Percentiles rank a stretch among this genome's conserved stretches.
These are phyloP conservation scores for Beauveria sp. DNA, from an alignment of 2,329 filamentous ascomycete species.

Conservation along the genomic window DNA sequence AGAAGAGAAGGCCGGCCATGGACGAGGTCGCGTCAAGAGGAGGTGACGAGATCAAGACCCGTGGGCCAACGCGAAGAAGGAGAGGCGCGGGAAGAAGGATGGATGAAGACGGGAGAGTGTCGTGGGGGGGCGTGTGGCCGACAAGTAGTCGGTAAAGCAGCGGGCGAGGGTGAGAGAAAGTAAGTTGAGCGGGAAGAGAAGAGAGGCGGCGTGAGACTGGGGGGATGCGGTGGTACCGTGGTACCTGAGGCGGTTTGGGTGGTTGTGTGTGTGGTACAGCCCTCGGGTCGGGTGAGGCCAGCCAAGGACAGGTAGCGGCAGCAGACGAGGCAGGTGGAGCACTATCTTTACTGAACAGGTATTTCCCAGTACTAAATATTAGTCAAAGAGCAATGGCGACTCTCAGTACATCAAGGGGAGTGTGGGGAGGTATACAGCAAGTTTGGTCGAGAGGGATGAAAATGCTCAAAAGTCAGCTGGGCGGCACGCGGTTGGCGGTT, in stretches of 20 bases:
- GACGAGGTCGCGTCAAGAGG: background rate
- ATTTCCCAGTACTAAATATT: too few species aligned
- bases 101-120: background rate
- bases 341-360: background rate
- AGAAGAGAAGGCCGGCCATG: background rate
- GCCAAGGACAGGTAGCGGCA: background rate
- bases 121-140: background rate
- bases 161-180: background rate
- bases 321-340: background rate
- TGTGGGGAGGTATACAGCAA: background rate
- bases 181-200: background rate
- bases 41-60: background rate
- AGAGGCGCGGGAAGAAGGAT: background rate
- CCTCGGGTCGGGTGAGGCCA: background rate
- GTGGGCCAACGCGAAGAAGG: background rate
- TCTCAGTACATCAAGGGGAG: too few species aligned
- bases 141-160: background rate
- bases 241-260: constrained; percentile 3
- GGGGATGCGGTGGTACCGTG: background rate
- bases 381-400: background rate
- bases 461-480: background rate
- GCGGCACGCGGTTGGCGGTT: background rate
- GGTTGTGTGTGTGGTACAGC: constrained; percentile 1
- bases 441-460: background rate
- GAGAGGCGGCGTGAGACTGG: constrained; percentile 7